Evolutionary conservation across 441 rosid genomes (phyloP).

Genomic region (Dalechampia spathulata): DNA sequence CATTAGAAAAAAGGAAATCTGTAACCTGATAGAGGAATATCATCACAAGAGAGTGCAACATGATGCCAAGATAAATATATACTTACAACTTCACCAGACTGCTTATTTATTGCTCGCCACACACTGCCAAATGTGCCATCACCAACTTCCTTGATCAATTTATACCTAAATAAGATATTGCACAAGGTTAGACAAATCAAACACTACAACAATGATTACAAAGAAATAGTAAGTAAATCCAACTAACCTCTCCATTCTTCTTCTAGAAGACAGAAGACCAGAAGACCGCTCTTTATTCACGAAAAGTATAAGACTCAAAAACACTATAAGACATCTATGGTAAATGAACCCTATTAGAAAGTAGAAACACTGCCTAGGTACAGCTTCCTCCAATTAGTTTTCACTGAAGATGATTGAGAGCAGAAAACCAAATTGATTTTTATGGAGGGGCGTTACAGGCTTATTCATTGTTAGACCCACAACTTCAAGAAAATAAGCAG

Average conservation of each 20-base stretch:
- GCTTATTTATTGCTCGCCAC: slow-evolving; percentile 78
- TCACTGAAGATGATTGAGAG: slow-evolving; percentile 14
- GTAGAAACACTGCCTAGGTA: slow-evolving; percentile 26
- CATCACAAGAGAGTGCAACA: not conserved
- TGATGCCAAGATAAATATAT: not conserved
- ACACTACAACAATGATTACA: not conserved
- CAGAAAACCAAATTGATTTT: slow-evolving; percentile 27
- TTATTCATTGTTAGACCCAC: slow-evolving; percentile 42
- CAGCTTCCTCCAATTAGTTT: slow-evolving; percentile 35
- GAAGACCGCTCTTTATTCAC: slow-evolving; percentile 46
- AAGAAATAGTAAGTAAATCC: not conserved
- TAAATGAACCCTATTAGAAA: slow-evolving; percentile 25
- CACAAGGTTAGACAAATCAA: slow-evolving; percentile 6
- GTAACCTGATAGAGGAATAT: not conserved
- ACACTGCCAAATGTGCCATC: slow-evolving; percentile 99
- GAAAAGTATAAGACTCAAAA: slow-evolving; percentile 22
- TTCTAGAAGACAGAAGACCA: slow-evolving; percentile 26
- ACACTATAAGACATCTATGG: slow-evolving; percentile 32
- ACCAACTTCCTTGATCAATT: slow-evolving; percentile 85
- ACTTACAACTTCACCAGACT: slow-evolving; percentile 91
- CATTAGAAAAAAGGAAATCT: not conserved
- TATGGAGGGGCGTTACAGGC: slow-evolving; percentile 38
- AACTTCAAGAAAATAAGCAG: slow-evolving; percentile 28
- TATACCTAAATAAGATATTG: slow-evolving; percentile 45
- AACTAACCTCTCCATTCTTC: slow-evolving; percentile 77